A percentile compares a stretch with the other conserved stretches of the same genome.
These are phyloP conservation scores for Corylus heterophylla DNA, from an alignment of 306 rosid species.

Conservation along the genomic window DNA sequence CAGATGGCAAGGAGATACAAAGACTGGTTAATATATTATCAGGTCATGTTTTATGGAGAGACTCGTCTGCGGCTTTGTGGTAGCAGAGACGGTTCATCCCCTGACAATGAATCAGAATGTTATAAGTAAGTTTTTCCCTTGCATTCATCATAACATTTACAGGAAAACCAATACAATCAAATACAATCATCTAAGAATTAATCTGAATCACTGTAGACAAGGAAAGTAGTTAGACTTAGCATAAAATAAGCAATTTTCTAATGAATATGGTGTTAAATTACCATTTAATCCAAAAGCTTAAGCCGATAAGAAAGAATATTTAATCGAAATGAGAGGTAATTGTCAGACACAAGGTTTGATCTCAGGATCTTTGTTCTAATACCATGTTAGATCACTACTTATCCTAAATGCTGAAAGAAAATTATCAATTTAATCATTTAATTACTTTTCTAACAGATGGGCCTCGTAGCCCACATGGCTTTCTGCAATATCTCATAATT, in stretches of 20 bases:
- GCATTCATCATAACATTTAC: conserved; percentile 13
- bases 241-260: not conserved
- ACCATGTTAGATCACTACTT: too few species aligned
- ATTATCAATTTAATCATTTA: too few species aligned
- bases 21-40: conserved; percentile 66
- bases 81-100: conserved; percentile 30
- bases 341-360: too few species aligned
- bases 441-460: too few species aligned
- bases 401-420: too few species aligned
- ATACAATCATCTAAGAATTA: not conserved
- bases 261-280: not conserved
- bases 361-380: too few species aligned
- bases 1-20: conserved; percentile 65
- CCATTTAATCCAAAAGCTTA: too few species aligned
- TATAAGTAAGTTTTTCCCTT: conserved; percentile 48
- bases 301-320: too few species aligned
- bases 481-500: not conserved
- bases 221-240: not conserved
- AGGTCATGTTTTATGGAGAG: conserved; percentile 74
- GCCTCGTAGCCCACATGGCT: not conserved
- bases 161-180: not conserved
- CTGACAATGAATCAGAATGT: conserved; percentile 24
- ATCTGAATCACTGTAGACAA: not conserved
- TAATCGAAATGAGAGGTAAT: too few species aligned
- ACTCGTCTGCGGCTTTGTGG: conserved; percentile 45